These are phyloP conservation scores for Cyphellophora attinorum DNA, from an alignment of 2,329 filamentous ascomycete genomes.

Conservation along the genomic window DNA sequence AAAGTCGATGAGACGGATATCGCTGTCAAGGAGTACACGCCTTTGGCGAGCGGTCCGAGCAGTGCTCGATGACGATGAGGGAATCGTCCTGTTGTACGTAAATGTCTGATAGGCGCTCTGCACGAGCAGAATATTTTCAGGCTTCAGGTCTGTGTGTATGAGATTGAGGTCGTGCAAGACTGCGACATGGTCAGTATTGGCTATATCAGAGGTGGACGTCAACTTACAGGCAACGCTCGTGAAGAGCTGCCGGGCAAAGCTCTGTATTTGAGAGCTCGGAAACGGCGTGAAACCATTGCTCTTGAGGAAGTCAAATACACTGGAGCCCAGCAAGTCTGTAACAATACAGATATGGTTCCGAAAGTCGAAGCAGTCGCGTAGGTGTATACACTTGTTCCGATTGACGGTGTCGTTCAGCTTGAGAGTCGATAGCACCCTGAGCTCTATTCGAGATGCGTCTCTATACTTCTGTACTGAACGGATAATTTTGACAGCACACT, in stretches of 20 bases:
- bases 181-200: constrained; percentile 2
- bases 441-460: constrained; percentile 88
- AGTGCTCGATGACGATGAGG: constrained; percentile 52
- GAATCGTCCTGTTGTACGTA: constrained; percentile 59
- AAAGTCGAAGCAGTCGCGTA: constrained; percentile 95
- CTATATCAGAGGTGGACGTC: constrained; percentile 57
- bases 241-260: constrained; percentile 87
- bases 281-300: constrained; percentile 92
- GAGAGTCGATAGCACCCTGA: constrained; percentile 83
- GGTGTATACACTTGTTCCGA: constrained; percentile 90
- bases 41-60: constrained; percentile 50
- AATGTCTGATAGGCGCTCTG: constrained; percentile 58
- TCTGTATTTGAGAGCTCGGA: constrained; percentile 96
- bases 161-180: constrained; percentile 90
- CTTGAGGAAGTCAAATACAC: constrained; percentile 97
- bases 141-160: constrained; percentile 66
- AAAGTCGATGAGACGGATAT: constrained; percentile 60
- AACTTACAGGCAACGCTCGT: no score
- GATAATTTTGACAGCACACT: constrained; percentile 96
- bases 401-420: constrained; percentile 87
- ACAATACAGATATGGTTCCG: constrained; percentile 90
- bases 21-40: constrained; percentile 54
- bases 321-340: constrained; percentile 73
- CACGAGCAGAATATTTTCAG: constrained; percentile 58
- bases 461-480: constrained; percentile 97